Evolutionary conservation across 78 protist genomes (phyloP), one percentile per base, ranked within the genome.

Genomic region (Parvularia atlantis): DNA sequence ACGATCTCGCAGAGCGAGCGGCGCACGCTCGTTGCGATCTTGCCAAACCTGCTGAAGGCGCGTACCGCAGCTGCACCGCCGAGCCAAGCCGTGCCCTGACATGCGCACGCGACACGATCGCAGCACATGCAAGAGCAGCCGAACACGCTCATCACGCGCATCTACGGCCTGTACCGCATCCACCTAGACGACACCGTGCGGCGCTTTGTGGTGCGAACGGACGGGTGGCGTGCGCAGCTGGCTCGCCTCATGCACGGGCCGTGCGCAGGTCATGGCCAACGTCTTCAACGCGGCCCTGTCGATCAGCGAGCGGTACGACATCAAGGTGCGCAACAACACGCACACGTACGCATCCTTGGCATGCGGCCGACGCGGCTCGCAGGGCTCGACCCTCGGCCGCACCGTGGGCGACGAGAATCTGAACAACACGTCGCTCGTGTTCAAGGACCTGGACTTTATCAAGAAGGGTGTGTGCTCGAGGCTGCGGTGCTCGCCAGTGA

Each of bases 261-360:
- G n/a, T n/a, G n/a, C n/a, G n/a, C n/a, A n/a, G n/a, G 69, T 86
- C 33, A 86, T 86, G 90, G 7, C 20, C 37, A 86, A 86, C 52
- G 75, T 86, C 14, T 82, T 81, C 71, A 77, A 44, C 37, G 9
- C 87, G 13, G 58, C 30, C 2, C 13, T 0, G 16, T 3, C 35
- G 10, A 74, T 86, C 41, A 58, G 66, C 46, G 62, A 2, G 35
- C 7, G 28, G 28, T 86, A 46, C 70, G 90, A 86, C 62, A 67
- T 86, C 31, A 86, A 86, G 66, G 46, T 41, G 9, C 46, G 46
- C 46, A 4, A 4, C 4, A 41, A 41, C 19, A 9, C 46, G 46
- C 46, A n/a, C n/a, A n/a, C n/a, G n/a, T n/a, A n/a, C n/a, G n/a
- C n/a, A n/a, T n/a, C n/a, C n/a, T n/a, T n/a, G n/a, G n/a, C n/a